Evolutionary conservation across 78 protist species (phyloP).

Genomic region (Dictyostelium capitatum): DNA sequence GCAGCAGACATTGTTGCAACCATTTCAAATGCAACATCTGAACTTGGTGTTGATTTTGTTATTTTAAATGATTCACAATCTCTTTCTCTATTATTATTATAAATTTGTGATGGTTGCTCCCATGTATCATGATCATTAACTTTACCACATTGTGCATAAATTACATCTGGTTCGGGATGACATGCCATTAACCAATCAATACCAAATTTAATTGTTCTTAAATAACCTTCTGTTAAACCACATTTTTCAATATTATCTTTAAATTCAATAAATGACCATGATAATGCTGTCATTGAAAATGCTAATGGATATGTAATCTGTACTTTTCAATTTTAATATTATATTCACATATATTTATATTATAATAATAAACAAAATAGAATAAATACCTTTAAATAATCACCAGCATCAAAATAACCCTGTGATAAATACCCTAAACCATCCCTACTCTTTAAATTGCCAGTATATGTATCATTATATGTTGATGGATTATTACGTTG

Average conservation of each 20-base stretch:
- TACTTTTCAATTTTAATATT: neutral
- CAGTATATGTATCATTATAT: neutral
- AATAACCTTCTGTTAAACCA: neutral
- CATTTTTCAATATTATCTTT: constrained; percentile 4
- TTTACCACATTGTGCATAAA: neutral
- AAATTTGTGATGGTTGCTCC: neutral
- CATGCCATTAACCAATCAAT: constrained; percentile 5
- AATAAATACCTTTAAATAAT: neutral
- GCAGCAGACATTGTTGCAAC: constrained; percentile 45
- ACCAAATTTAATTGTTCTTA: neutral
- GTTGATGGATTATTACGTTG: neutral
- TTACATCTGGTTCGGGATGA: neutral
- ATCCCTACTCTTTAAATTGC: neutral
- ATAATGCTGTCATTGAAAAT: constrained; percentile 7
- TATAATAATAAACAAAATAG: neutral
- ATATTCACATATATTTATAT: neutral
- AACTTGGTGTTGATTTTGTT: constrained; percentile 29
- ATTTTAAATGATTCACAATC: neutral
- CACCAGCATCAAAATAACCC: constrained; percentile 25
- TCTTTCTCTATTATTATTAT: neutral
- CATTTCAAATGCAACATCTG: constrained; percentile 45
- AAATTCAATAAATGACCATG: constrained; percentile 2
- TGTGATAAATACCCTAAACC: neutral
- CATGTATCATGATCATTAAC: neutral
- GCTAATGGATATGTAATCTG: constrained; percentile 2